phyloP scores from a whole-genome alignment of 2,329 filamentous ascomycete species.

The Aspergillus pseudoterreus region DNA sequence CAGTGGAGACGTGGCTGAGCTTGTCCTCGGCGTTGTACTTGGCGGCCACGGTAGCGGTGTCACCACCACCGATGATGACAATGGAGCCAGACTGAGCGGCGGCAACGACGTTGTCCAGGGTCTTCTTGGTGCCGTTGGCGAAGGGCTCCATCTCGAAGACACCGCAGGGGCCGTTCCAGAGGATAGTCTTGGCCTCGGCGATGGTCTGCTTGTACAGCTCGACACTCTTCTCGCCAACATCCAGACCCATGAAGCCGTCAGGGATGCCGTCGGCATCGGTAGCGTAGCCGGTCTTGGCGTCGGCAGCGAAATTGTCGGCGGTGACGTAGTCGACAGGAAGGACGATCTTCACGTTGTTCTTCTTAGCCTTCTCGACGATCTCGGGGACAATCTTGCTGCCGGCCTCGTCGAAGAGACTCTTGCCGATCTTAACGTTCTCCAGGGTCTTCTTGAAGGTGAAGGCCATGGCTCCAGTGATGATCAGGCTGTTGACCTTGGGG shows the following conservation, averaged over 20 bases:
- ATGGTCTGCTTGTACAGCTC: slow-evolving; percentile 88
- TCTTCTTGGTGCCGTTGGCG: slow-evolving; percentile 85
- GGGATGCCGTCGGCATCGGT: slow-evolving; percentile 87
- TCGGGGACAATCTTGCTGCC: slow-evolving; percentile 86
- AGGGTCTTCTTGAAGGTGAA: slow-evolving; percentile 99
- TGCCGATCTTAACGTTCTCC: slow-evolving; percentile 82
- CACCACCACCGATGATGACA: slow-evolving; percentile 97
- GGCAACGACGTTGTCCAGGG: slow-evolving; percentile 80
- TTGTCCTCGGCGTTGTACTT: slow-evolving; percentile 97
- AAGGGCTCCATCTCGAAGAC: slow-evolving; percentile 98
- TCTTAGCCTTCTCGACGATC: slow-evolving; percentile 92
- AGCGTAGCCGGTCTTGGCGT: slow-evolving; percentile 76
- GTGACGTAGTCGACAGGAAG: slow-evolving; percentile 94
- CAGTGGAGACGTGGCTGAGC: slow-evolving; percentile 96
- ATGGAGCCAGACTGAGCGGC: slow-evolving; percentile 83
- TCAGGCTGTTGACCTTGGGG: slow-evolving; percentile 93
- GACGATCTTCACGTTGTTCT: slow-evolving; percentile 91
- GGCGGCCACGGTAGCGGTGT: slow-evolving; percentile 95
- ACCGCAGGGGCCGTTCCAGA: slow-evolving; percentile 97
- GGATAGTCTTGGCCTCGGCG: slow-evolving; percentile 84
- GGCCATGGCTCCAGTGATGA: slow-evolving; percentile 97
- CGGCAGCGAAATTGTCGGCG: slow-evolving; percentile 86
- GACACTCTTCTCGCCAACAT: slow-evolving; percentile 85
- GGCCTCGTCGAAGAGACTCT: slow-evolving; percentile 87
- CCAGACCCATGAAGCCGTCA: slow-evolving; percentile 96